phyloP scores from a whole-genome alignment of 2,329 filamentous ascomycete species.

The Bimuria novae-zelandiae region DNA sequence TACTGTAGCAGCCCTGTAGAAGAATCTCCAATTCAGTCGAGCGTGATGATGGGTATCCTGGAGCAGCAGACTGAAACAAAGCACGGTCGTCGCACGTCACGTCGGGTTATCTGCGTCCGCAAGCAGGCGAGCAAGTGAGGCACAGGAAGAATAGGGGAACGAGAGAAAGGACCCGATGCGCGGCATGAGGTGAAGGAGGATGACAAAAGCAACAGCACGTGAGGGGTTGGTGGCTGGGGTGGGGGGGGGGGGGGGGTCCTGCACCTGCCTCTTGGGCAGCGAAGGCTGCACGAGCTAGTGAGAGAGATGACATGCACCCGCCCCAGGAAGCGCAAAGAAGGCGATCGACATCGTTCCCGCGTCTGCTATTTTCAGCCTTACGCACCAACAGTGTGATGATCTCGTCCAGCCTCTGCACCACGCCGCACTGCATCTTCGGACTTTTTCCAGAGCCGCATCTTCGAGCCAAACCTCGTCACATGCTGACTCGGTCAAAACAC shows the following conservation, averaged over 20 bases:
- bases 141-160: slow-evolving; percentile 29
- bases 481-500: neutral
- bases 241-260: neutral
- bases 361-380: slow-evolving; percentile 1
- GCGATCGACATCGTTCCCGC: neutral
- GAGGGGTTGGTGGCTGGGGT: slow-evolving; percentile 1
- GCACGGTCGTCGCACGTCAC: slow-evolving; percentile 29
- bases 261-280: neutral
- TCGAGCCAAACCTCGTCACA: neutral
- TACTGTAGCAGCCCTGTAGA: neutral
- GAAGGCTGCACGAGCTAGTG: neutral
- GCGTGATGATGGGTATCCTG: neutral
- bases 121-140: slow-evolving; percentile 20
- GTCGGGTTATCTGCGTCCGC: slow-evolving; percentile 27
- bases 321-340: neutral
- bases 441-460: neutral
- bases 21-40: neutral
- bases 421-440: neutral
- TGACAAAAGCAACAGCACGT: neutral
- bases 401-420: neutral
- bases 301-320: slow-evolving; percentile 1
- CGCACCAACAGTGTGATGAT: neutral
- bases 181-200: slow-evolving; percentile 1
- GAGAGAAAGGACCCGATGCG: slow-evolving; percentile 14
- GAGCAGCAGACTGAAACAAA: slow-evolving; percentile 33